Base-by-base conservation (phyloP, 345 rosid species). In the Physaria fendleri region DNA sequence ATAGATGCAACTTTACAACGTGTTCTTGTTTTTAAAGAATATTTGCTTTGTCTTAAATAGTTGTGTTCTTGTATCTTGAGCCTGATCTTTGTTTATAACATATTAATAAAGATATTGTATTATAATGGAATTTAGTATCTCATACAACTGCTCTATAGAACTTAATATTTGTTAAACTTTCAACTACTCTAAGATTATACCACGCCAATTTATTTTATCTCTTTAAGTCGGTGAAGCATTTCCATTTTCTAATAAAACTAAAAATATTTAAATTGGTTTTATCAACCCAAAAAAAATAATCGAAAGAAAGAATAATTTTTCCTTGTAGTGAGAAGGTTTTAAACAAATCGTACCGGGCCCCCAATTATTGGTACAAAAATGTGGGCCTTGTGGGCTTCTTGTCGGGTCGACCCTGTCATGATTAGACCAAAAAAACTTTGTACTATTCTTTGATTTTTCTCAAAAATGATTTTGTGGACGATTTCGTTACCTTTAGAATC, bases 41-140 rank as follows among this genome's bases (percentile, higher is more conserved):
- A 1, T 42, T 16, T 17, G 5, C 6, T 50, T 41, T 59, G 66
- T 68, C 66, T 3, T 68, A 50, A 33, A 25, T 12, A 33, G 60
- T 42, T 68, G 72, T 59, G n/a, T 51, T 33, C 8, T 50, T 51
- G 34, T 59, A 32, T 42, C n/a, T 42, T 49, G 59, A 41, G 30
- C 38, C 53, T 58, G 14, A 23, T 41, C 59, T 24, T 58, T 42
- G 22, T 66, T 30, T 32, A 29, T 33, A 43, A 25, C 54, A 18
- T 47, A n/a, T 49, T 24, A 24, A 35, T n/a, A 40, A 46, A 22
- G 29, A 5, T 34, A 37, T 47, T 29, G 16, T 57, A 58, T 40
- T 12, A 16, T 39, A 49, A 28, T 13, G 40, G 30, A 45, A 21
- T 32, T 42, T 16, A 42, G 47, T 50, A 33, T 4, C 17, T n/a